Conservation (phyloP, 1,284 basidiomycete species). For the Bondarzewia mesenterica region DNA sequence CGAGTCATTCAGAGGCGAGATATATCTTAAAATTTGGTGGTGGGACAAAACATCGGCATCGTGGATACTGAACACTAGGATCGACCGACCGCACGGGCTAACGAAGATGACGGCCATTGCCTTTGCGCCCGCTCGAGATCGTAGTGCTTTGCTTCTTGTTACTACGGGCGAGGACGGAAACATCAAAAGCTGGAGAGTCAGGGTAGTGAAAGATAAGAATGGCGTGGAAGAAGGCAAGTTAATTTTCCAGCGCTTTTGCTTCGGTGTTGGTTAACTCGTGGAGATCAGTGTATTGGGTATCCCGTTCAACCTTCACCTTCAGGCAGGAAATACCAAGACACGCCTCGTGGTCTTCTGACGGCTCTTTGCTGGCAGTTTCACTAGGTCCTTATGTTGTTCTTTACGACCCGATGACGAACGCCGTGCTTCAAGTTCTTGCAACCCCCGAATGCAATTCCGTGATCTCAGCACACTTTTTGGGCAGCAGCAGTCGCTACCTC, state of each 20-base stretch:
- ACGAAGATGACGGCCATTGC: slow-evolving; percentile 57
- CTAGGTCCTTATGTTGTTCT: slow-evolving; percentile 67
- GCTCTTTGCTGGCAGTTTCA: slow-evolving; percentile 76
- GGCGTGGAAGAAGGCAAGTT: slow-evolving; percentile 42
- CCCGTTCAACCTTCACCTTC: slow-evolving; percentile 64
- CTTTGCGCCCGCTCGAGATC: slow-evolving; percentile 47
- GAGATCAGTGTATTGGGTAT: slow-evolving; percentile 66
- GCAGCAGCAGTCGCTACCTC: slow-evolving; percentile 53
- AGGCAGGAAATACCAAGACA: slow-evolving; percentile 60
- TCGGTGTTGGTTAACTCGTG: neutral
- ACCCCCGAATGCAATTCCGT: slow-evolving; percentile 37
- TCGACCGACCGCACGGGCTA: slow-evolving; percentile 82
- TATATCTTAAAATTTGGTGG: slow-evolving; percentile 87
- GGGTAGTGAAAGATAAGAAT: slow-evolving; percentile 30
- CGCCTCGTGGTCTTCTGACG: slow-evolving; percentile 79
- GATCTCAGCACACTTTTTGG: slow-evolving; percentile 55
- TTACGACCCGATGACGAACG: slow-evolving; percentile 68
- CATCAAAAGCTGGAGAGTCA: slow-evolving; percentile 68
- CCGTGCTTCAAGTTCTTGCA: slow-evolving; percentile 59
- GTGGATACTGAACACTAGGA: slow-evolving; percentile 82
- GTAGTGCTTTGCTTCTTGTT: slow-evolving; percentile 35
- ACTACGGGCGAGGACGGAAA: slow-evolving; percentile 65
- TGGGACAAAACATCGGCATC: slow-evolving; percentile 58
- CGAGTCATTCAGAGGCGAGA: slow-evolving; percentile 54
- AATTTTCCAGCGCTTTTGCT: neutral